A percentile compares a stretch with the other conserved stretches of the same genome.
phyloP scores from a whole-genome alignment of 2,329 filamentous ascomycete genomes.

The Aspergillus luchuensis region DNA sequence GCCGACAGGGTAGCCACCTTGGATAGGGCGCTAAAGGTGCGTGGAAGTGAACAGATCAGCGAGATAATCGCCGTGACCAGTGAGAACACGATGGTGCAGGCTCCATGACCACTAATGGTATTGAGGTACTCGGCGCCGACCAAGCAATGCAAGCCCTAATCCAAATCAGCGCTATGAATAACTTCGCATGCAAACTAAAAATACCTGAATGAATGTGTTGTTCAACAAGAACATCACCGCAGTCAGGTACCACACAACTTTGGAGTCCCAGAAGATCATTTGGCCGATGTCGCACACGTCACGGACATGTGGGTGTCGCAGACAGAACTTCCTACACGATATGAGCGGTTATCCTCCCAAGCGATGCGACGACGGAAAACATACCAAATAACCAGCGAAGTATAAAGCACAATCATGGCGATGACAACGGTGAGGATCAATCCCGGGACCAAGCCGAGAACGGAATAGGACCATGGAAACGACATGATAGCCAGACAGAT shows the following conservation, averaged over 20 bases:
- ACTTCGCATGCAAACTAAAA: conserved; percentile 6
- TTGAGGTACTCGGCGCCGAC: conserved; percentile 86
- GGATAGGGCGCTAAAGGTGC: conserved; percentile 79
- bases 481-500: conserved; percentile 94
- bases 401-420: conserved; percentile 79
- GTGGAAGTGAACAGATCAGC: conserved; percentile 76
- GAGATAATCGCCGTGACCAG: conserved; percentile 74
- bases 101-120: conserved; percentile 72
- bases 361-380: neutral
- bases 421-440: conserved; percentile 80
- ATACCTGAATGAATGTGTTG: conserved; percentile 84
- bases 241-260: conserved; percentile 67
- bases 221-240: conserved; percentile 91
- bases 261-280: conserved; percentile 85
- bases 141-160: conserved; percentile 74
- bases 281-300: conserved; percentile 96
- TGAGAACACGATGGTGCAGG: conserved; percentile 80
- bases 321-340: conserved; percentile 75
- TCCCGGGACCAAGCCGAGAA: conserved; percentile 82
- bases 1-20: conserved; percentile 79
- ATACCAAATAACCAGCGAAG: conserved; percentile 67
- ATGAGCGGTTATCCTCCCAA: conserved; percentile 22
- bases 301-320: conserved; percentile 85
- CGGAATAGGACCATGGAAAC: conserved; percentile 89
- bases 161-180: neutral